Conservation (phyloP, 1,284 basidiomycete genomes). For the Rhodotorula sp. region DNA sequence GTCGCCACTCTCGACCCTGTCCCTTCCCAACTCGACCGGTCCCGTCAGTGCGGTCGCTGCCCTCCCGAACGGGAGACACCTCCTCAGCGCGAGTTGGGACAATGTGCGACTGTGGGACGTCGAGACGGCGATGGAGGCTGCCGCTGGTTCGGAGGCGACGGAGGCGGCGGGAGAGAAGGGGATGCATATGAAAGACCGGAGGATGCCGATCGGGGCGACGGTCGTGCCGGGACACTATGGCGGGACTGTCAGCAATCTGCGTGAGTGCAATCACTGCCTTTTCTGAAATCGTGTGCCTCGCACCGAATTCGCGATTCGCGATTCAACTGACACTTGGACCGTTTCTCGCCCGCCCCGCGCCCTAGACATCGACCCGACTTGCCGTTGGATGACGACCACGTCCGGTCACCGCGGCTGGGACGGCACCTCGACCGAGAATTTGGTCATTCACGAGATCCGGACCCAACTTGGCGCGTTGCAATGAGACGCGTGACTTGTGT, state of each 20-base stretch:
- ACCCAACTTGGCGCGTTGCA: too few species aligned
- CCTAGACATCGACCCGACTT: slow-evolving; percentile 80
- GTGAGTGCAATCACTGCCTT: slow-evolving; percentile 13
- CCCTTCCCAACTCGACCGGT: slow-evolving; percentile 80
- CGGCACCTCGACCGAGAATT: slow-evolving; percentile 81
- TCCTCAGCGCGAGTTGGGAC: slow-evolving; percentile 77
- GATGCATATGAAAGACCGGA: slow-evolving; percentile 49
- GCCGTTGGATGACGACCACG: slow-evolving; percentile 81
- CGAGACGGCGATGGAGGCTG: slow-evolving; percentile 17
- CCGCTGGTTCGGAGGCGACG: slow-evolving; percentile 46
- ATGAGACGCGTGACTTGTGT: too few species aligned
- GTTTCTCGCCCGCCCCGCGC: background rate
- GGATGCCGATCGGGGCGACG: slow-evolving; percentile 69
- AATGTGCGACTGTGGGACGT: slow-evolving; percentile 90
- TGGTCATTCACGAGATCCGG: slow-evolving; percentile 80
- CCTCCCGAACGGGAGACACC: slow-evolving; percentile 83
- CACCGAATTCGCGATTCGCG: background rate
- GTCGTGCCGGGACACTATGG: slow-evolving; percentile 97
- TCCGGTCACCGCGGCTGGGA: slow-evolving; percentile 95
- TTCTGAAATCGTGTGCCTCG: background rate
- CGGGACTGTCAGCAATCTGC: slow-evolving; percentile 77
- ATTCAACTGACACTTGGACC: too few species aligned
- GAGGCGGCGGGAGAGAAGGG: slow-evolving; percentile 51
- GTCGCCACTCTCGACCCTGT: slow-evolving; percentile 60
- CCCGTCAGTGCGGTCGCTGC: slow-evolving; percentile 85